A percentile compares a stretch with the other conserved stretches of the same genome.
phyloP scores from a whole-genome alignment of 2,329 filamentous ascomycete genomes.

The Talaromyces islandicus region DNA sequence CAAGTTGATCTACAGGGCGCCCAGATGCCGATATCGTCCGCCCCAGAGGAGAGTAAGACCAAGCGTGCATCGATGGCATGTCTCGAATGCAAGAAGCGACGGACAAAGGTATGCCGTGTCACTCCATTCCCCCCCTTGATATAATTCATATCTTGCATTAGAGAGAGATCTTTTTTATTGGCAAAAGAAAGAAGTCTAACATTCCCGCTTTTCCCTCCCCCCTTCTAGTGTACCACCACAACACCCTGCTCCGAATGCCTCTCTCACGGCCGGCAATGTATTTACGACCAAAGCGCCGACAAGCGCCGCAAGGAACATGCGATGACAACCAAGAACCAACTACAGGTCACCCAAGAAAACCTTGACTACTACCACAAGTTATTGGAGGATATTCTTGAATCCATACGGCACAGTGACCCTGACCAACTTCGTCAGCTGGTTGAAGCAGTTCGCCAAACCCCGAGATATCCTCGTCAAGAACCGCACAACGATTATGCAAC shows the following conservation, averaged over 20 bases:
- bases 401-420: conserved; percentile 19
- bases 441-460: conserved; percentile 21
- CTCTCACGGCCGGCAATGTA: conserved; percentile 25
- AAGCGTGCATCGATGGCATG: conserved; percentile 33
- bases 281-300: conserved; percentile 29
- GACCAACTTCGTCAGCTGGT: conserved; percentile 19
- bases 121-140: background rate
- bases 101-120: conserved; percentile 28
- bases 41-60: conserved; percentile 25
- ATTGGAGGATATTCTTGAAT: conserved; percentile 21
- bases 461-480: conserved; percentile 9
- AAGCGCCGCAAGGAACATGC: conserved; percentile 31
- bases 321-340: conserved; percentile 23
- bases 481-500: background rate
- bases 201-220: background rate
- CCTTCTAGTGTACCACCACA: conserved; percentile 24
- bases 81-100: conserved; percentile 30
- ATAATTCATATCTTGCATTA: background rate
- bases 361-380: conserved; percentile 18
- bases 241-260: conserved; percentile 29
- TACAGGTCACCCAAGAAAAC: conserved; percentile 12
- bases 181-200: background rate
- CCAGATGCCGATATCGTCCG: background rate
- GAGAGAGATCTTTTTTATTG: background rate
- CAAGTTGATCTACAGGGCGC: background rate